Conservation (phyloP, 106 monocot genomes). For the Amphibolis antarctica region DNA sequence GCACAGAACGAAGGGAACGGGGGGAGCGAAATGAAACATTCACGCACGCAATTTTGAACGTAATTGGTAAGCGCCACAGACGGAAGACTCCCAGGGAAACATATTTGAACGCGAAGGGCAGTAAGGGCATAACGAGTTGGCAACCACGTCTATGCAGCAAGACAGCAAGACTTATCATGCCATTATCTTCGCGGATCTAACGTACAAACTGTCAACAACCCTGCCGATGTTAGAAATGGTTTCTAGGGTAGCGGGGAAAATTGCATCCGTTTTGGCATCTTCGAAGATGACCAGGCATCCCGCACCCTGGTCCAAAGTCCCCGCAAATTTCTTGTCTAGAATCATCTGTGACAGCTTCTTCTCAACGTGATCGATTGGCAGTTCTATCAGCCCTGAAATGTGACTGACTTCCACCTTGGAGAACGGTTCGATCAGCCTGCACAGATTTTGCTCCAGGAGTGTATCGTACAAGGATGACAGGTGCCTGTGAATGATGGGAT, state of each 20-base stretch:
- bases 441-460: slow-evolving; percentile 87
- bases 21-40: too few relatives aligned
- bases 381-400: slow-evolving; percentile 70
- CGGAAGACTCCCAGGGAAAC: too few relatives aligned
- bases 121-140: too few relatives aligned
- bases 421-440: slow-evolving; percentile 84
- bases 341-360: slow-evolving; percentile 94
- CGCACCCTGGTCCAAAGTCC: slow-evolving; percentile 79
- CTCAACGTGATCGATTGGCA: slow-evolving; percentile 70
- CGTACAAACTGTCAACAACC: slow-evolving; percentile 89
- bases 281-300: slow-evolving; percentile 84
- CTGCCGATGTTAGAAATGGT: slow-evolving; percentile 78
- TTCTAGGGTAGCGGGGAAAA: slow-evolving; percentile 71
- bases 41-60: too few relatives aligned
- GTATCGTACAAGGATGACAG: slow-evolving; percentile 86
- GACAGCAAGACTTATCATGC: slow-evolving; percentile 17
- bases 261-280: slow-evolving; percentile 55
- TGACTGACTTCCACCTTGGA: slow-evolving; percentile 75
- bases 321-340: slow-evolving; percentile 93
- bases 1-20: too few relatives aligned
- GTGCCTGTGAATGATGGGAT: slow-evolving; percentile 91
- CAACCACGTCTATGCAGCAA: too few relatives aligned
- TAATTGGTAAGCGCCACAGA: too few relatives aligned
- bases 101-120: too few relatives aligned
- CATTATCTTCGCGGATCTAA: slow-evolving; percentile 79